phyloP scores from a whole-genome alignment of 2,329 filamentous ascomycete species.

The Cladosporium austrohemisphaericum region DNA sequence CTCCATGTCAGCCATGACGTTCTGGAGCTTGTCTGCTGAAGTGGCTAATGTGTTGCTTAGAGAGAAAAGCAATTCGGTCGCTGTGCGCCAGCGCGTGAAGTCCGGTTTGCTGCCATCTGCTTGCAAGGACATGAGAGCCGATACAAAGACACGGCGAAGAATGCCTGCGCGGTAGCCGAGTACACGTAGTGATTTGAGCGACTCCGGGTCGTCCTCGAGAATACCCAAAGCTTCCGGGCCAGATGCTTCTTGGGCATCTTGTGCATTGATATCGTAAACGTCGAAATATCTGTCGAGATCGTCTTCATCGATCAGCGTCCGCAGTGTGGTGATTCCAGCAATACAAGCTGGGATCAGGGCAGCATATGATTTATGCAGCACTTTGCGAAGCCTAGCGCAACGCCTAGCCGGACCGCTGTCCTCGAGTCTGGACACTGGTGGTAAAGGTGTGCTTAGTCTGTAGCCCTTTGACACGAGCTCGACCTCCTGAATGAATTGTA shows the following conservation, averaged over 20 bases:
- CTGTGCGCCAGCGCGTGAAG: constrained; percentile 72
- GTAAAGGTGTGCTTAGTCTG: constrained; percentile 80
- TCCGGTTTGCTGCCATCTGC: constrained; percentile 75
- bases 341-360: constrained; percentile 69
- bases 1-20: constrained; percentile 74
- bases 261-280: constrained; percentile 48
- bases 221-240: constrained; percentile 44
- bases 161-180: constrained; percentile 68
- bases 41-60: constrained; percentile 60
- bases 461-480: constrained; percentile 91
- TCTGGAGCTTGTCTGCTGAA: constrained; percentile 63
- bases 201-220: constrained; percentile 72
- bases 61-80: constrained; percentile 68
- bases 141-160: constrained; percentile 79
- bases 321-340: constrained; percentile 64
- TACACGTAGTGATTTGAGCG: constrained; percentile 70
- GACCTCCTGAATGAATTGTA: constrained; percentile 88
- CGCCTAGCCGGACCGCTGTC: constrained; percentile 67
- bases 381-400: constrained; percentile 74
- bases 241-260: constrained; percentile 51
- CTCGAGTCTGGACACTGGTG: constrained; percentile 88
- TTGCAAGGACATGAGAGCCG: constrained; percentile 82
- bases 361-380: constrained; percentile 66
- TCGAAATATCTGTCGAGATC: constrained; percentile 92
- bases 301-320: constrained; percentile 69